A percentile compares a stretch with the other conserved stretches of the same genome.
phyloP scores from a whole-genome alignment of 2,329 filamentous ascomycete genomes.

The Claviceps purpurea region DNA sequence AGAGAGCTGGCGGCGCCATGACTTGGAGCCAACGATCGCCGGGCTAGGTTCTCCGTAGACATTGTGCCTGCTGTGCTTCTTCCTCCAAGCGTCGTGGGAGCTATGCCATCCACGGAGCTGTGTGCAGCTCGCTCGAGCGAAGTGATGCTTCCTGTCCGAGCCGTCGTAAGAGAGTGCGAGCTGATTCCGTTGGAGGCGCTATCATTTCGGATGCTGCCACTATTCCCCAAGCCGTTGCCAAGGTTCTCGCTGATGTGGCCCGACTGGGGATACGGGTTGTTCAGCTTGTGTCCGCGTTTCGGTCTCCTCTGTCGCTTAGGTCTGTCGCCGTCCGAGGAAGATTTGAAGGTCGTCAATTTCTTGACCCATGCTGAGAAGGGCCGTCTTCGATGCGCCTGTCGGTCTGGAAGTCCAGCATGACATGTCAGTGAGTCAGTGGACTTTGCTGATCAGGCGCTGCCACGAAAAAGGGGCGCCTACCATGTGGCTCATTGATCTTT shows the following conservation, averaged over 20 bases:
- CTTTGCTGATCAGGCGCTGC: not conserved
- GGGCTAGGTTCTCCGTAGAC: constrained; percentile 69
- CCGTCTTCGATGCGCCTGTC: constrained; percentile 54
- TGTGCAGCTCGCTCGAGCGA: constrained; percentile 48
- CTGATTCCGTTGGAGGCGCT: constrained; percentile 25
- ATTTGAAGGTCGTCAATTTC: constrained; percentile 79
- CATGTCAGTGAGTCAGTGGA: not conserved
- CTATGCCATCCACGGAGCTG: constrained; percentile 44
- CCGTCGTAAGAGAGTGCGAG: constrained; percentile 42
- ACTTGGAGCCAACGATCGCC: constrained; percentile 62
- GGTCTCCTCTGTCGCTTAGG: constrained; percentile 27
- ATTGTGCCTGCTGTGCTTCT: constrained; percentile 67
- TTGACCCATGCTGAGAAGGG: constrained; percentile 93
- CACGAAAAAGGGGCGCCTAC: not conserved
- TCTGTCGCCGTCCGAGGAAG: constrained; percentile 46
- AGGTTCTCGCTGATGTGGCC: constrained; percentile 35
- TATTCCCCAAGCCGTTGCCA: constrained; percentile 11
- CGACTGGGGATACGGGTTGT: constrained; percentile 87
- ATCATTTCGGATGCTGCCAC: constrained; percentile 9
- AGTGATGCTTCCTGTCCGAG: constrained; percentile 37
- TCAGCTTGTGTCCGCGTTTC: constrained; percentile 52
- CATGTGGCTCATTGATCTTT: constrained; percentile 4
- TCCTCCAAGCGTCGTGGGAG: constrained; percentile 47
- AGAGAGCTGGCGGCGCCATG: constrained; percentile 48
- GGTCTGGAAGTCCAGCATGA: constrained; percentile 37